Evolutionary conservation across 208 protist species (phyloP), one percentile per base, ranked within the genome.

Genomic region (Leishmania arabica): DNA sequence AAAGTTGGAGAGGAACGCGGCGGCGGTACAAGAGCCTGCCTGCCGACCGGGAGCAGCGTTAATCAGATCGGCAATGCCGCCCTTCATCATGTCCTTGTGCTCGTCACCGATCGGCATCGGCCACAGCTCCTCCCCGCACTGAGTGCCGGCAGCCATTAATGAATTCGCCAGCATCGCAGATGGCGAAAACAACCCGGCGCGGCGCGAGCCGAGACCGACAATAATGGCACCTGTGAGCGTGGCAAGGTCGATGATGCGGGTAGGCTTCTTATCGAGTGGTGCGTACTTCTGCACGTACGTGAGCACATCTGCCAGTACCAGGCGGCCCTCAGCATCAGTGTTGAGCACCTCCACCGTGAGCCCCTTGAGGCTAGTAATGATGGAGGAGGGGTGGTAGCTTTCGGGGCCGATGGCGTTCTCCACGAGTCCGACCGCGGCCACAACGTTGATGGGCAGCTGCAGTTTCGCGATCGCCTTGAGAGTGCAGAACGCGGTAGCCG

Each of bases 141-240:
- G 88, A 42, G 83, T 82, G 19, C 95, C 93, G n/a, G 84, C 80
- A 24, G 73, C 19, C 87, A 91, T 92, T 40, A 97, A 87, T 17
- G 75, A 58, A 60, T 88, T 83, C 45, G 79, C 75, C 42, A 96
- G 84, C n/a, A 31, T 19, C 45, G 81, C 62, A 51, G 85, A 79
- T 77, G 92, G 87, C 58, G 86, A 87, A 77, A 97, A 96, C 45
- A 95, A 47, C 17, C 95, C 95, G 31, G 93, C 95, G n/a, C 93
- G 90, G 37, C 88, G 90, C 34, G 81, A 93, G 56, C 95, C 95
- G 45, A 97, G 89, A 58, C 90, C 86, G 54, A 95, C 79, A 60
- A 97, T 80, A 75, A 95, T 90, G 24, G 97, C 95, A 1, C 97
- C 97, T 9, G 97, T 99, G 31, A 99, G 90, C 5, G 97, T 99